phyloP scores from a whole-genome alignment of 1,139 yeast species.

The Kurtzmaniella quercitrusa region DNA sequence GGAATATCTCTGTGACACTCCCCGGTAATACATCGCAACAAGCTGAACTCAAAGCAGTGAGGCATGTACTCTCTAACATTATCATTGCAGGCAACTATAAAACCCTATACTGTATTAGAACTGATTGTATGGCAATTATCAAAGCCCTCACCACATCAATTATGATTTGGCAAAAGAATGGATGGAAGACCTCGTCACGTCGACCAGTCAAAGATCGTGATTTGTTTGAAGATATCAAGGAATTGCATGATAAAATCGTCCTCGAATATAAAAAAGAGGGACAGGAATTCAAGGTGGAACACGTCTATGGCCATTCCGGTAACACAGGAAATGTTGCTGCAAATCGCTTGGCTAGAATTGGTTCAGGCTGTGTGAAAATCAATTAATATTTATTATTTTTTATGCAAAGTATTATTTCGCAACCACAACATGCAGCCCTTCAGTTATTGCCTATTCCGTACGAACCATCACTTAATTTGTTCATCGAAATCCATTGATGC shows the following conservation, averaged over 20 bases:
- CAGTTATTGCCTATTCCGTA: too few species aligned
- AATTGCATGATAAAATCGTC: background rate
- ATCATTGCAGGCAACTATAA: background rate
- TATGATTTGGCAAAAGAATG: slow-evolving; percentile 47
- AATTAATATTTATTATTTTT: too few species aligned
- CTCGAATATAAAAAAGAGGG: background rate
- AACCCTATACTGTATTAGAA: slow-evolving; percentile 26
- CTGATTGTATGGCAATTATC: slow-evolving; percentile 59
- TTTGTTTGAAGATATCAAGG: slow-evolving; percentile 28
- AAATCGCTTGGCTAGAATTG: slow-evolving; percentile 57
- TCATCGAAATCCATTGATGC: too few species aligned
- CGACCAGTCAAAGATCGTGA: slow-evolving; percentile 48
- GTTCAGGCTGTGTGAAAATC: too few species aligned
- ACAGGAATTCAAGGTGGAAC: slow-evolving; percentile 33
- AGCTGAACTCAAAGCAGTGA: slow-evolving; percentile 72
- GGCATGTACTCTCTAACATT: slow-evolving; percentile 47
- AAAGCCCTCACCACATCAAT: slow-evolving; percentile 50
- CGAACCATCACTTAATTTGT: too few species aligned
- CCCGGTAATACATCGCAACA: slow-evolving; percentile 60
- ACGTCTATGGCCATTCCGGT: slow-evolving; percentile 76
- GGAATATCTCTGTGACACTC: slow-evolving; percentile 53
- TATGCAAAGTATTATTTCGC: too few species aligned
- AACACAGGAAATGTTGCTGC: slow-evolving; percentile 71
- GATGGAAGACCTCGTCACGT: slow-evolving; percentile 46
- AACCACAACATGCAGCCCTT: too few species aligned